These are phyloP conservation scores for Hypoxylon sp. DNA, from an alignment of 2,329 filamentous ascomycete species.

Conservation along the genomic window DNA sequence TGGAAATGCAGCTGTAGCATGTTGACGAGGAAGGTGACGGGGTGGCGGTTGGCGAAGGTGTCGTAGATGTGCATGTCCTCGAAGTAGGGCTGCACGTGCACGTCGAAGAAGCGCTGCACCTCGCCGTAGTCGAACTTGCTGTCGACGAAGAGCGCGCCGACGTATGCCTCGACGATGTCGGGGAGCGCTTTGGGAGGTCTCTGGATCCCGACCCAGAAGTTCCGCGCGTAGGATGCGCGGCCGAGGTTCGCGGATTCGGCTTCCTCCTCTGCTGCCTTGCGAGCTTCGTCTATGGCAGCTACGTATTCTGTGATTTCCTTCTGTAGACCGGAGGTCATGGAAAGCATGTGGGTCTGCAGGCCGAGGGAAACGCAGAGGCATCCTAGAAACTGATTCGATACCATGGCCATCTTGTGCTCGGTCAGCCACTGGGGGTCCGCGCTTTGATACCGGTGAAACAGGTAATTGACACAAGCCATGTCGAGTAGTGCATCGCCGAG, in stretches of 20 bases:
- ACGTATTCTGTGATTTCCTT: constrained; percentile 69
- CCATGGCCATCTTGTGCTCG: constrained; percentile 99
- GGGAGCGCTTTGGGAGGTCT: constrained; percentile 82
- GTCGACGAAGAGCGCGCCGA: constrained; percentile 94
- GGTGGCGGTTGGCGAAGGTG: constrained; percentile 87
- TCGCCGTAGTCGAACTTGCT: constrained; percentile 81
- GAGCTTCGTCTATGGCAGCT: constrained; percentile 68
- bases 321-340: constrained; percentile 63
- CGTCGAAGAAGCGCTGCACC: constrained; percentile 83
- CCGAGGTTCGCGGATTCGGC: constrained; percentile 58
- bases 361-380: constrained; percentile 83
- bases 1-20: constrained; percentile 75
- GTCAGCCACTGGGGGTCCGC: constrained; percentile 97
- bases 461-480: constrained; percentile 77
- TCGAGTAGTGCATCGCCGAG: constrained; percentile 83
- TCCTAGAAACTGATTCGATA: constrained; percentile 93
- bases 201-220: constrained; percentile 78
- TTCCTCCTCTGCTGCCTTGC: constrained; percentile 56
- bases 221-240: constrained; percentile 63
- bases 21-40: constrained; percentile 79
- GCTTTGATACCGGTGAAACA: constrained; percentile 82
- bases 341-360: constrained; percentile 80
- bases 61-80: constrained; percentile 90
- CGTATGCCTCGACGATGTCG: constrained; percentile 89
- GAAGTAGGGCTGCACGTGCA: constrained; percentile 83